Conservation (phyloP, 176 grass and related monocot species). For the Carex scoparia region DNA sequence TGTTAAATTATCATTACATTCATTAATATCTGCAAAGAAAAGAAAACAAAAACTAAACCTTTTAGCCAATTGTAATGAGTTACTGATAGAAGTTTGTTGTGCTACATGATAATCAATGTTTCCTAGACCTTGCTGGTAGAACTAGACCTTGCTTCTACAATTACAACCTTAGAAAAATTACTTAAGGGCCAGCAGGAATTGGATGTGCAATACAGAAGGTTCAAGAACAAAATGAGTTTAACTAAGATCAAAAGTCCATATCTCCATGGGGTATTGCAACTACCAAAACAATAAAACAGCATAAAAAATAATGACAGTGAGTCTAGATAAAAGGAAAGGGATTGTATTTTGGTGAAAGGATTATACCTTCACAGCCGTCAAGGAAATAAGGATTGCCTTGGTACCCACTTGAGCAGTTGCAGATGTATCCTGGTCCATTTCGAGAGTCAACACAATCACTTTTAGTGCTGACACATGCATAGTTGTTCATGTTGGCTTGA, state of each 20-base stretch:
- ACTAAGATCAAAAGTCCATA: not conserved
- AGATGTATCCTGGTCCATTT: conserved; percentile 3
- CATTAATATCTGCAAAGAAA: not conserved
- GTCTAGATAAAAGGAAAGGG: not conserved
- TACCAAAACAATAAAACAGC: not conserved
- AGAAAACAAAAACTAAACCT: not conserved
- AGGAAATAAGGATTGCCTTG: not conserved
- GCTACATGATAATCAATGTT: too few species aligned
- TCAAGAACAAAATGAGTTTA: not conserved
- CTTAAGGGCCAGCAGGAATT: too few species aligned
- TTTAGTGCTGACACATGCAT: conserved; percentile 10
- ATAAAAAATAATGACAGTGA: not conserved
- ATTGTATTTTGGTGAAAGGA: not conserved
- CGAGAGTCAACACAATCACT: not conserved
- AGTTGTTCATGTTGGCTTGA: not conserved
- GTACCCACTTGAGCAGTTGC: not conserved
- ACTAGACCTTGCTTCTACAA: too few species aligned
- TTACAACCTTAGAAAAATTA: too few species aligned
- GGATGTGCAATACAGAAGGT: too few species aligned
- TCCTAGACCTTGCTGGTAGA: too few species aligned
- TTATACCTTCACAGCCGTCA: conserved; percentile 4
- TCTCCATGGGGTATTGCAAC: not conserved
- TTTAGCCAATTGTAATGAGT: not conserved
- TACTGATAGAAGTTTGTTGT: not conserved
- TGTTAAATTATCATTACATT: not conserved